Base-by-base conservation (phyloP, 805 yeast genomes). In the Komagataella ulmi region DNA sequence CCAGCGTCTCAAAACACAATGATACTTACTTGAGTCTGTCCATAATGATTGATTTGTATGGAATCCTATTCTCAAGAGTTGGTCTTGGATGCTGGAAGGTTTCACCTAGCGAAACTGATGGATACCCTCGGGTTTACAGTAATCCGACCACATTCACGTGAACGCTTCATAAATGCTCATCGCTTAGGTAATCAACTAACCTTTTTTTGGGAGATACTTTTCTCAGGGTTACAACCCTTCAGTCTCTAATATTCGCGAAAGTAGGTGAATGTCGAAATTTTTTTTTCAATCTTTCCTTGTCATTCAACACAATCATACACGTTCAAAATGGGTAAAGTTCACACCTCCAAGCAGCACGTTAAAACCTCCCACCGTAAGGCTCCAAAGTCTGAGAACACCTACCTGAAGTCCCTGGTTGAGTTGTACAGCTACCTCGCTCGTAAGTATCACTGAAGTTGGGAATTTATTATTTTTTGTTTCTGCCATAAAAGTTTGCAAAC, bases 371-470 rank as follows among this genome's bases (percentile, higher is more conserved):
- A 88, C 88, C 89, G 99, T 80, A 78, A 85, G 73, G 97, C 97
- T 77, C 99, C 99, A 80, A 88, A 88, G 83, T 91, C 98, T 64
- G 96, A 93, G 80, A 93, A 93, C 74, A 97, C 90, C 79, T 93
- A 93, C 97, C 81, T 93, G 79, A 86, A 85, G 78, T 78, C 93
- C 73, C 85, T 93, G 77, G 98, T 91, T 75, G 91, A 91, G 85
- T 81, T 93, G 68, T 93, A 90, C 88, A 77, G 97, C 73, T 93
- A 88, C 95, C 83, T 93, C 78, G 96, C 98, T 80, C 97, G 99
- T 88, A 87, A 76, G 96, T 88, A 75, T 55, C 40, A 24, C 7
- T 36, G 47, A 44, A 30, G 40, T 30, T 30, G 47, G 21, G 44
- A 48, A 48, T 17, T 19, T 18, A 45, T 45, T 19, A 45, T 45